Base-by-base conservation (phyloP, 768 basidiomycete species). In the Chalciporus chontae region DNA sequence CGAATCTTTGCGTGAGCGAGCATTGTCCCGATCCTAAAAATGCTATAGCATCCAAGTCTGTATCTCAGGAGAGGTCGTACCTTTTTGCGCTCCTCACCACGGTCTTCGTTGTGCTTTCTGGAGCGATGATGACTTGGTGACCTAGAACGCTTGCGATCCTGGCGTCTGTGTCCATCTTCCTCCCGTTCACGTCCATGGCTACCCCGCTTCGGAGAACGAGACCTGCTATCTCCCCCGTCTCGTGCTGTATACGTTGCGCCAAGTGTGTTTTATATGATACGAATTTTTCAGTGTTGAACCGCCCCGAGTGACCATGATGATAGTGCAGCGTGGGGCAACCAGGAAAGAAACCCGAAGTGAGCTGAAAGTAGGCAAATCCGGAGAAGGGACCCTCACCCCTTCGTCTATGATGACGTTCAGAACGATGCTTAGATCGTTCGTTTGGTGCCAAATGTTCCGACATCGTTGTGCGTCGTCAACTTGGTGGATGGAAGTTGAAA, bases 291-390 rank as follows among this genome's bases (percentile, higher is more conserved):
- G 18, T 41, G 43, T 37, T 11, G 21, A 47, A 56, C 29, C 55
- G 55, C 61, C 65, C 65, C 47, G 26, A 43, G 42, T 51, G 42
- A 53, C 52, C 59, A 38, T 4, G 29, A 37, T 40, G 29, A 37
- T 41, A 56, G 36, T 29, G 40, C 29, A 18, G 36, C 19, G 51
- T 53, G 54, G 58, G 55, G 58, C 62, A 56, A 57, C 57, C 65
- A 66, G 50, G 59, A 68, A 51, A 45, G 42, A 40, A 37, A 48
- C 31, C n/a, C 45, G 46, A 55, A 41, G 49, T 66, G 59, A 66
- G 65, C 52, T 53, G 53, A 45, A 46, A 24, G 52, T 50, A 53
- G 24, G 13, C 4, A n/a, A 15, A 19, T 2, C 29, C 1, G 15
- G 8, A 46, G 1, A 53, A 31, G 53, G 8, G 8, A 5, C 57